phyloP scores from a whole-genome alignment of 495 filamentous ascomycete species.

The Chaetomium tenue region DNA sequence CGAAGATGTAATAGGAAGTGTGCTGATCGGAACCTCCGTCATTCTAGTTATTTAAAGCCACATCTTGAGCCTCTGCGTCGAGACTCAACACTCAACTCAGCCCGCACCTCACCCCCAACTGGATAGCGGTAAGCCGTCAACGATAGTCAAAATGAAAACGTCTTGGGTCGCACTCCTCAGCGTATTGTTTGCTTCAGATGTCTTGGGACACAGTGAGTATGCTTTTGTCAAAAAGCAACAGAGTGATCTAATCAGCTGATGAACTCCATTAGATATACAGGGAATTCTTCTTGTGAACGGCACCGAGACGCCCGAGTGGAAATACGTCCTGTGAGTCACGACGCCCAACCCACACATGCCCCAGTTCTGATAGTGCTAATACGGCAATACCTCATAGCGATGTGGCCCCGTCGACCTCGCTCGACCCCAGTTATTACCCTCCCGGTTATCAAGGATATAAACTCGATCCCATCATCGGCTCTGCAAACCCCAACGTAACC shows the following conservation, averaged over 20 bases:
- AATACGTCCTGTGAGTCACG: constrained; percentile 26
- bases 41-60: too few relatives aligned
- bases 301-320: constrained; percentile 33
- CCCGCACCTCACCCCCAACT: too few relatives aligned
- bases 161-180: not conserved
- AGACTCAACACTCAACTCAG: too few relatives aligned
- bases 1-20: too few relatives aligned
- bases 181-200: not conserved
- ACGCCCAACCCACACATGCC: not conserved
- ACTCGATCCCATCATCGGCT: constrained; percentile 10
- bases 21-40: too few relatives aligned
- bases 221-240: not conserved
- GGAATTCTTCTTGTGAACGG: constrained; percentile 43
- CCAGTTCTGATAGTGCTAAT: not conserved
- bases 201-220: constrained; percentile 2
- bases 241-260: not conserved
- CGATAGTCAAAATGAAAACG: not conserved
- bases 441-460: constrained; percentile 17
- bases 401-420: not conserved
- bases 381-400: not conserved
- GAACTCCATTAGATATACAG: constrained; percentile 8
- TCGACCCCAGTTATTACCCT: not conserved
- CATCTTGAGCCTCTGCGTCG: too few relatives aligned
- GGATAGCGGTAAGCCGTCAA: too few relatives aligned
- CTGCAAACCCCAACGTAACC: constrained; percentile 17